phyloP scores from a whole-genome alignment of 177 flowering plant species.

The Vitis hybrid region DNA sequence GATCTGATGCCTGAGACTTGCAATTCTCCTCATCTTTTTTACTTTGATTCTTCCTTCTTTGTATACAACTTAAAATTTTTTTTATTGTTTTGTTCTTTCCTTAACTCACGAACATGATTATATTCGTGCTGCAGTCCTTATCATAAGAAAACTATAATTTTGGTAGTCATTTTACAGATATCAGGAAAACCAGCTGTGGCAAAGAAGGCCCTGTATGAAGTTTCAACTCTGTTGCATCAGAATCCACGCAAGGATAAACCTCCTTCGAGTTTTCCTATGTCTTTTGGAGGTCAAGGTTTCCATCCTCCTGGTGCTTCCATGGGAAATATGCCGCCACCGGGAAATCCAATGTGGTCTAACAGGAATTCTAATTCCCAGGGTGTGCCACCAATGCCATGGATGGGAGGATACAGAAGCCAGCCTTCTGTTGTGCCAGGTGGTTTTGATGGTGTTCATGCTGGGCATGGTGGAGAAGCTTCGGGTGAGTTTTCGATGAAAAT shows the following conservation, averaged over 20 bases:
- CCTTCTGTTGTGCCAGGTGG: slow-evolving; percentile 34
- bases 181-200: slow-evolving; percentile 46
- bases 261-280: slow-evolving; percentile 29
- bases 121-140: neutral
- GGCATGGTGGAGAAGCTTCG: slow-evolving; percentile 36
- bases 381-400: slow-evolving; percentile 48
- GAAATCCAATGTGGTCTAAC: slow-evolving; percentile 43
- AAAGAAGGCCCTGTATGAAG: slow-evolving; percentile 62
- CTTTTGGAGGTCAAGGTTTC: slow-evolving; percentile 34
- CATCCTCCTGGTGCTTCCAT: slow-evolving; percentile 40
- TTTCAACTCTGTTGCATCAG: slow-evolving; percentile 62
- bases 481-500: slow-evolving; percentile 65
- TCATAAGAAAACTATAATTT: slow-evolving; percentile 8
- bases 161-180: slow-evolving; percentile 42
- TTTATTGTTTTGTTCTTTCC: neutral
- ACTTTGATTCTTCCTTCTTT: neutral
- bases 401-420: slow-evolving; percentile 34
- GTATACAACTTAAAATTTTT: neutral
- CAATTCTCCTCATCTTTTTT: neutral
- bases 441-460: slow-evolving; percentile 34
- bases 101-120: neutral
- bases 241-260: slow-evolving; percentile 63
- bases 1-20: neutral
- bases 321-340: slow-evolving; percentile 32
- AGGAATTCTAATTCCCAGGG: slow-evolving; percentile 31